Evolutionary conservation across 1,284 basidiomycete species (phyloP).

Genomic region (Boletus albobrunnescens): DNA sequence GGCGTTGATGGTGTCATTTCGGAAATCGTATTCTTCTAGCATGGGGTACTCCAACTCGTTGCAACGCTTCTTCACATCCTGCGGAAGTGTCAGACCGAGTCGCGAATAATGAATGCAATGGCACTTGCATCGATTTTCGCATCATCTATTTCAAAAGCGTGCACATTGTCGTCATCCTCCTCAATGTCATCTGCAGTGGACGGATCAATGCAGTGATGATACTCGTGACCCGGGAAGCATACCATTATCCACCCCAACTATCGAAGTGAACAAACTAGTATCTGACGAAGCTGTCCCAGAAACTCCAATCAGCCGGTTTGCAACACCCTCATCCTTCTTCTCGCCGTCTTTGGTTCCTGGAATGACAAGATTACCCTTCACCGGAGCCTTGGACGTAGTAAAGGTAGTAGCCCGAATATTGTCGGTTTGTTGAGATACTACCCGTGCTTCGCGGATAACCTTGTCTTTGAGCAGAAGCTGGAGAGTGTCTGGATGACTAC

Average conservation of each 20-base stretch:
- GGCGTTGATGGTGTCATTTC: constrained; percentile 90
- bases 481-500: constrained; percentile 86
- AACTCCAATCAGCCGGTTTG: constrained; percentile 35
- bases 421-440: constrained; percentile 58
- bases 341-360: constrained; percentile 77
- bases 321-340: constrained; percentile 54
- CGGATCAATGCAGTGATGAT: constrained; percentile 7
- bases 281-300: constrained; percentile 45
- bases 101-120: background rate
- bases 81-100: constrained; percentile 6
- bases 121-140: constrained; percentile 79
- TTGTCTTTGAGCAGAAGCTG: constrained; percentile 83
- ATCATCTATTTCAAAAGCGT: constrained; percentile 92
- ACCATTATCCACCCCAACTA: constrained; percentile 89
- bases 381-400: constrained; percentile 79
- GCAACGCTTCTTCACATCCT: constrained; percentile 91
- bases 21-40: constrained; percentile 97
- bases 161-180: constrained; percentile 92
- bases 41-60: constrained; percentile 95
- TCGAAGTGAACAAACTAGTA: constrained; percentile 80
- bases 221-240: constrained; percentile 22
- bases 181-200: constrained; percentile 79
- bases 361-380: constrained; percentile 77
- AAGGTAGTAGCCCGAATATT: constrained; percentile 76
- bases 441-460: constrained; percentile 77